Evolutionary conservation across 768 basidiomycete species (phyloP).

Genomic region (Inosperma sp.): DNA sequence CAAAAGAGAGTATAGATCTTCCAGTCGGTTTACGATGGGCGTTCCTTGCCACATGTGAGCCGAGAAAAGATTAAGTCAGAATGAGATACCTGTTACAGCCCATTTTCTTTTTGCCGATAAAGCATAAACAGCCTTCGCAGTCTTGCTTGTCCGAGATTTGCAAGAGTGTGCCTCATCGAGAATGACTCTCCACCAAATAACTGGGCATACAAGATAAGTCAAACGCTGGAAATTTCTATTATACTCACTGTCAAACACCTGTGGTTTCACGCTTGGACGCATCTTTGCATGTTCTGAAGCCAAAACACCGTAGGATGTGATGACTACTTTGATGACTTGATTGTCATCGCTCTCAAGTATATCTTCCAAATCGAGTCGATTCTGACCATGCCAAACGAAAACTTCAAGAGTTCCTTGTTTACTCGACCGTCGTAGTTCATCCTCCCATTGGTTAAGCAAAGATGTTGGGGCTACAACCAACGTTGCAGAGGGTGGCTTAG

Average conservation of each 20-base stretch:
- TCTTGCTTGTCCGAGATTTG: conserved; percentile 85
- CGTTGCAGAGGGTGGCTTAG: conserved; percentile 54
- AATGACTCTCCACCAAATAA: conserved; percentile 76
- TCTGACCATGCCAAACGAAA: conserved; percentile 85
- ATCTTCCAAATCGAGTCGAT: conserved; percentile 66
- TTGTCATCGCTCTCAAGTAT: conserved; percentile 46
- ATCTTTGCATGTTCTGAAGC: conserved; percentile 81
- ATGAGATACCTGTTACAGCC: conserved; percentile 72
- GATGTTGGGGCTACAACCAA: conserved; percentile 92
- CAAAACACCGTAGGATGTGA: conserved; percentile 90
- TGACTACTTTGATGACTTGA: conserved; percentile 65
- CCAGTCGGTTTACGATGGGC: conserved; percentile 90
- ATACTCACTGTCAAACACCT: conserved; percentile 66
- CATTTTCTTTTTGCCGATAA: conserved; percentile 75
- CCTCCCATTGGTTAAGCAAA: conserved; percentile 88
- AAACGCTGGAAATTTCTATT: not conserved
- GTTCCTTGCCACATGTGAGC: conserved; percentile 48
- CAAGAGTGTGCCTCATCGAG: conserved; percentile 95
- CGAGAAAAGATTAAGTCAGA: not conserved
- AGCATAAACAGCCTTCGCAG: conserved; percentile 84
- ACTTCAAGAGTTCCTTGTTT: conserved; percentile 61
- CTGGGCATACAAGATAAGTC: conserved; percentile 34
- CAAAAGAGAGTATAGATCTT: conserved; percentile 86
- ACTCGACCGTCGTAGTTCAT: conserved; percentile 84
- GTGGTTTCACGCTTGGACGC: conserved; percentile 46